Evolutionary conservation across 1,139 yeast genomes (phyloP), one percentile per base, ranked within the genome.

Genomic region (Candida mesenterica): DNA sequence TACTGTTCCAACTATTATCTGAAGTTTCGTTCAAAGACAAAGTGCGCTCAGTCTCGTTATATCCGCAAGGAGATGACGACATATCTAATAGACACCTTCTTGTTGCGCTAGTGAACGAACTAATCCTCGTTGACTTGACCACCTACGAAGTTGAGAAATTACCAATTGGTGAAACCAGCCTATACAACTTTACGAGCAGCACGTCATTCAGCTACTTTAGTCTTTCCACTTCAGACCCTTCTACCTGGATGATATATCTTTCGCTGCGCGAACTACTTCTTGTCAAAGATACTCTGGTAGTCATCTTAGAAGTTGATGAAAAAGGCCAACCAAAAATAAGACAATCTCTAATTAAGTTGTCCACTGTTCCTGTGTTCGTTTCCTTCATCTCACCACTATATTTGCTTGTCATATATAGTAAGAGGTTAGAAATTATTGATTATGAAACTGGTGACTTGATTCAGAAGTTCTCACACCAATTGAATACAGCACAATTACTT

Each of bases 361-460:
- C 49, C 3, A 43, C 57, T 2, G 46, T 59, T 9, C 76, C 74
- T 3, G 43, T 49, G 12, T 52, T 45, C 24, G 55, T 70, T 3
- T 48, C 61, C 7, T 60, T 57, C 30, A 53, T 75, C 32, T 50
- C 58, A 28, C 84, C 85, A 1, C 49, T 61, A 1, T 79, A 77
- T 44, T 42, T 77, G 10, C 43, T 77, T n/a, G 45, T 64, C 1
- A 49, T 68, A 2, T 63, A 64, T 33, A 50, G 58, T 27, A 69
- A 69, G 37, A 63, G 57, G 32, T 46, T 78, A 1, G 79, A 75
- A 37, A 45, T 79, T 0, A 40, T 71, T 10, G 79, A 76, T 38
- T 49, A 62, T 15, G 62, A 59, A 15, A 62, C 59, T 24, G 81
- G 80, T 0, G 62, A 61, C 15, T 23, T 65, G 4, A 56, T 76